Evolutionary conservation across 345 rosid species (phyloP), one percentile per base, ranked within the genome.

Genomic region (Isatis tinctoria): DNA sequence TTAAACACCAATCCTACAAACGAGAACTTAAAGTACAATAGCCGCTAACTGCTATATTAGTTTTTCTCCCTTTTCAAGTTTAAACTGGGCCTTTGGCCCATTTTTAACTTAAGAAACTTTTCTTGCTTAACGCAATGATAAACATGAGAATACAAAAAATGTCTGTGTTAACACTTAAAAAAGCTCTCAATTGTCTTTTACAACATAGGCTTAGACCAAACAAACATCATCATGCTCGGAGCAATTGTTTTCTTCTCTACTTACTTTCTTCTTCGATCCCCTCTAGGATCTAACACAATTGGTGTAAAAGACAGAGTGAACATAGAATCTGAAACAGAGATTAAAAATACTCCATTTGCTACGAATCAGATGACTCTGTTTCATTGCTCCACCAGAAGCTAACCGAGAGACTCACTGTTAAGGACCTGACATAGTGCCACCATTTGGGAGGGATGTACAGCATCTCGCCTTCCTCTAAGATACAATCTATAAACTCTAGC

Each of bases 341-440:
- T 37, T 63, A 47, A 24, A 12, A 20, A 37, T 47, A 4, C 17
- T 24, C 37, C 3, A 4, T 48, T 47, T 10, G 72, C 48, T 57
- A 86, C 1, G 82, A 81, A 33, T n/a, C 65, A 0, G 78, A 67
- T 0, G 81, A 69, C 49, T 74, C 78, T 6, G 66, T 80, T 5
- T 81, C 40, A 24, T 78, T 75, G 69, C 92, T 86, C 97, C 97
- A 95, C 99, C 97, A 95, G 77, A 86, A 95, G 86, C 97, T 90
- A 70, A 92, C 97, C 0, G 99, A 92, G 52, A 95, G 73, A 79
- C 98, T 94, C 18, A 84, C 44, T 0, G 97, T 86, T 48, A 94
- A 85, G 40, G 97, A 91, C 60, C 95, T 83, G 49, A 94, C 97
- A 35, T 94, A 94, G 63, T 94, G 97, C 99, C 99, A 94, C 99